Conservation (phyloP, 1,284 basidiomycete genomes). For the Tylopilus microsporus region DNA sequence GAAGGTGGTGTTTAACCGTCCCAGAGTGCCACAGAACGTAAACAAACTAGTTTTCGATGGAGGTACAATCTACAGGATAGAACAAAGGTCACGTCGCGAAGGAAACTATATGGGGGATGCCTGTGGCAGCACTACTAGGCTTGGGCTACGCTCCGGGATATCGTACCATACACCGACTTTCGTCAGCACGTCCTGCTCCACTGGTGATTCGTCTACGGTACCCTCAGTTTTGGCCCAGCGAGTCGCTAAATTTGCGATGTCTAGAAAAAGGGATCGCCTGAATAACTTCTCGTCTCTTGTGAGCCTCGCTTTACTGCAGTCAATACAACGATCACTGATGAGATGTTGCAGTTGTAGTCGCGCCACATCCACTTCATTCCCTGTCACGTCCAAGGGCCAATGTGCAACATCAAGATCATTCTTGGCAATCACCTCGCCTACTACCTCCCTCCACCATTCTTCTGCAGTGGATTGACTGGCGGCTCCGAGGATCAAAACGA, state of each 20-base stretch:
- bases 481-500: slow-evolving; percentile 21
- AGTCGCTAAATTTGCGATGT: slow-evolving; percentile 11
- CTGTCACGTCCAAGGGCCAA: slow-evolving; percentile 1
- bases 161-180: slow-evolving; percentile 19
- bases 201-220: background rate
- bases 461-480: slow-evolving; percentile 13
- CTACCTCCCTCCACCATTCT: slow-evolving; percentile 18
- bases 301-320: slow-evolving; percentile 14
- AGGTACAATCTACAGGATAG: background rate
- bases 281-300: slow-evolving; percentile 16
- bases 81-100: background rate
- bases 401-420: slow-evolving; percentile 13
- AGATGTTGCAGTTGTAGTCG: slow-evolving; percentile 10
- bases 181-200: slow-evolving; percentile 19
- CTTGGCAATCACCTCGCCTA: background rate
- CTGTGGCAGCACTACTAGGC: background rate
- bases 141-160: background rate
- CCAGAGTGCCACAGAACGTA: too few species aligned
- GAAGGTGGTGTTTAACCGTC: too few species aligned
- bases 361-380: background rate
- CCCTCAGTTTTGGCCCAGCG: slow-evolving; percentile 12
- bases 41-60: background rate
- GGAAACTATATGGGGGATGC: background rate
- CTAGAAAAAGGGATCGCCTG: slow-evolving; percentile 13
- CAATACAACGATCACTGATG: slow-evolving; percentile 22